Conservation (phyloP, 257 asterid species). For the Ligustrum vulgare region DNA sequence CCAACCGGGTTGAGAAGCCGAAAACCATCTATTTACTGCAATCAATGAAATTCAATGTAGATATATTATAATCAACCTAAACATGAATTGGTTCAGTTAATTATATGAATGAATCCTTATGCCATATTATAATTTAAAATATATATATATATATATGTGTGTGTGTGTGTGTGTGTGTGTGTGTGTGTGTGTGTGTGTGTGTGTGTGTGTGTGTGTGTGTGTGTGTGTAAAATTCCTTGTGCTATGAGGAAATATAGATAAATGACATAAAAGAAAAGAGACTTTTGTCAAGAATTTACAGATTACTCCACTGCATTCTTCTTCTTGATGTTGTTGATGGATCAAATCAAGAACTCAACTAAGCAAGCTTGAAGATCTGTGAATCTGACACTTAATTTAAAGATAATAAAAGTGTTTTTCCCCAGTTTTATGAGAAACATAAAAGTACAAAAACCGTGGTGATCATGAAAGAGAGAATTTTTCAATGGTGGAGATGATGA, state of each 20-base stretch:
- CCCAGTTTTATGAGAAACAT: neutral
- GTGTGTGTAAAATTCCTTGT: too few relatives aligned
- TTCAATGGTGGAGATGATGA: conserved; percentile 27
- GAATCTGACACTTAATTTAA: neutral
- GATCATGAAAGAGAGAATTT: neutral
- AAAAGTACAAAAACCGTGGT: neutral
- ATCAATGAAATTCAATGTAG: neutral
- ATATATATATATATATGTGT: too few relatives aligned
- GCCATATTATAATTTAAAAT: too few relatives aligned
- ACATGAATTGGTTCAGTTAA: too few relatives aligned
- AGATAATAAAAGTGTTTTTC: neutral
- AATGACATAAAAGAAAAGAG: neutral
- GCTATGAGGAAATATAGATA: too few relatives aligned
- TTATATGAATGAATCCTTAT: too few relatives aligned
- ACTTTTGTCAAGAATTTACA: conserved; percentile 47
- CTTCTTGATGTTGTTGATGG: conserved; percentile 3
- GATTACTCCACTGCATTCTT: conserved; percentile 27
- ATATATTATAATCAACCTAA: too few relatives aligned
- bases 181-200: too few relatives aligned
- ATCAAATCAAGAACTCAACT: neutral
- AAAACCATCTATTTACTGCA: conserved; percentile 10
- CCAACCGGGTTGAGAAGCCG: neutral
- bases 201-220: too few relatives aligned
- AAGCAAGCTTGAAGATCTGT: neutral
- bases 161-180: too few relatives aligned